Base-by-base conservation (phyloP, 2,329 filamentous ascomycete species). In the Aureobasidium zeae region DNA sequence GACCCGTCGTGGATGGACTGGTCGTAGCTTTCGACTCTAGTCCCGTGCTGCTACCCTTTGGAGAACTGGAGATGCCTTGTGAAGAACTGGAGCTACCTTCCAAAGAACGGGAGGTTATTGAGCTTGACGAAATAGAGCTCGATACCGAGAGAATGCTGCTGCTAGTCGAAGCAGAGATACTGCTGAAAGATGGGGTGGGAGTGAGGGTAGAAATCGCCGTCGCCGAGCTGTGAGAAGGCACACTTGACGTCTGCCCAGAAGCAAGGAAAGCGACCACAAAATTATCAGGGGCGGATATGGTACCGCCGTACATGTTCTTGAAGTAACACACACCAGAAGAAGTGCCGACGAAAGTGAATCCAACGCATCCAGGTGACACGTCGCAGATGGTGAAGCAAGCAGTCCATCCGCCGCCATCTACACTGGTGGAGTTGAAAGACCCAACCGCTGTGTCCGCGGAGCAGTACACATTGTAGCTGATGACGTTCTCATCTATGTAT, bases 351-450 rank as follows among this genome's bases (percentile, higher is more conserved):
- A 44, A 49, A 1, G 39, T 47, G 26, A 49, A 49, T 3, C 33
- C 46, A 4, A 38, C 38, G 32, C 51, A 53, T 4, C 28, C 46
- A 8, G 35, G 22, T 3, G 36, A 45, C 33, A 38, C 44, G 41
- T 53, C 51, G 25, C 51, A 53, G 7, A 39, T 37, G n/a, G 30
- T 39, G 33, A 52, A 46, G 31, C 51, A 53, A 13, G 48, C 50
- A 9, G 35, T 46, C 34, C 48, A 52, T 2, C 39, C 30, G 28
- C 45, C 46, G 16, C 51, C 46, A 19, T 34, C 15, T 3, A 35
- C 22, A 12, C 25, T 36, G 1, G 30, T 35, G 4, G 31, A 21
- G 13, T 29, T 36, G n/a, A 46, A 41, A 4, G 47, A 20, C 8
- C 5, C 5, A 15, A 31, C 31, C 2, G 22, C 24, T 3, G 49